Conservation (phyloP, 2,329 filamentous ascomycete genomes). For the Coccinonectria pachysandricola region DNA sequence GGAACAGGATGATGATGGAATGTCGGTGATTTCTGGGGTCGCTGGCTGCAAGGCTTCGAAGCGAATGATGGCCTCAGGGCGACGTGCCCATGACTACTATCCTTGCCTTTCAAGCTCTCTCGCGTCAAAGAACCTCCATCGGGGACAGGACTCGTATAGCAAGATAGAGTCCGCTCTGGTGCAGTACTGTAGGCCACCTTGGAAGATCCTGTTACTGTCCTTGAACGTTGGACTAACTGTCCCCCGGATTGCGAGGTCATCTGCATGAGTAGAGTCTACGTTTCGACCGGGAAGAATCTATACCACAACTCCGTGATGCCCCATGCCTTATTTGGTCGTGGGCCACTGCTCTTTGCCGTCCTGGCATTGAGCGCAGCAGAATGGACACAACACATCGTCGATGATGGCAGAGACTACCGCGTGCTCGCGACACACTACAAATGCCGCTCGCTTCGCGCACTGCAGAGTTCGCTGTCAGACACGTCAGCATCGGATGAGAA, state of each 20-base stretch:
- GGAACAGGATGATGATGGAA: not conserved
- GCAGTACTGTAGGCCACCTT: slow-evolving; percentile 12
- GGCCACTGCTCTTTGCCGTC: slow-evolving; percentile 11
- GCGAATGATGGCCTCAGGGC: too few relatives aligned
- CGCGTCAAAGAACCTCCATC: too few relatives aligned
- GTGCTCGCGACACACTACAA: slow-evolving; percentile 14
- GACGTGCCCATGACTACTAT: too few relatives aligned
- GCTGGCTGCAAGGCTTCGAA: too few relatives aligned
- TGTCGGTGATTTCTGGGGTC: too few relatives aligned
- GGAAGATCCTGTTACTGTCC: too few relatives aligned
- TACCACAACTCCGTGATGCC: slow-evolving; percentile 15
- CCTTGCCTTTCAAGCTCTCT: too few relatives aligned
- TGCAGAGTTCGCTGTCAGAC: slow-evolving; percentile 8
- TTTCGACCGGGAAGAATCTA: slow-evolving; percentile 11
- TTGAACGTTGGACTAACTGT: too few relatives aligned
- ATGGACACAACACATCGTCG: slow-evolving; percentile 10
- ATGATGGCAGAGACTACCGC: slow-evolving; percentile 11
- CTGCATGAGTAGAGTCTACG: slow-evolving; percentile 15
- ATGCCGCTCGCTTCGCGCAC: slow-evolving; percentile 10
- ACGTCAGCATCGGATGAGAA: slow-evolving; percentile 9
- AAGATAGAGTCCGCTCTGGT: slow-evolving; percentile 12
- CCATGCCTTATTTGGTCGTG: slow-evolving; percentile 8
- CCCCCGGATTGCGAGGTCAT: slow-evolving; percentile 15
- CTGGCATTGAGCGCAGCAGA: slow-evolving; percentile 16
- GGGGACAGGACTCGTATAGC: too few relatives aligned